Conservation (phyloP, 139 green algal species). For the Volvox africanus region DNA sequence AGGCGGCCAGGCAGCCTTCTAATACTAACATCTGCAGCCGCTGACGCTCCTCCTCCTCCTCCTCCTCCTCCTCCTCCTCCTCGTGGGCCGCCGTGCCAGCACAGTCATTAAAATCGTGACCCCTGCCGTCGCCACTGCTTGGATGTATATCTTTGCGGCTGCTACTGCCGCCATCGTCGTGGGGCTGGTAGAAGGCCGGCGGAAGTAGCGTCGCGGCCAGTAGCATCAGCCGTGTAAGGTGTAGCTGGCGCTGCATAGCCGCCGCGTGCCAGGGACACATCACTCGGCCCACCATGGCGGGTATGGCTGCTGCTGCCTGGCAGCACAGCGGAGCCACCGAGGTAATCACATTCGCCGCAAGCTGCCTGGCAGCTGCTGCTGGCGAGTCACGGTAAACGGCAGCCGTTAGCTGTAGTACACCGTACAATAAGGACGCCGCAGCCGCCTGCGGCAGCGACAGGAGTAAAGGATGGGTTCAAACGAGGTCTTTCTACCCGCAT, state of each 20-base stretch:
- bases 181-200: not conserved
- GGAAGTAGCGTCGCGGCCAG: conserved; percentile 43
- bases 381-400: conserved; percentile 3
- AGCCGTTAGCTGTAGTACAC: not conserved
- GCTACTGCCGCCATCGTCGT: not conserved
- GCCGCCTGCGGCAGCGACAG: not conserved
- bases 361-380: not conserved
- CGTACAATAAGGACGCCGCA: conserved; percentile 18
- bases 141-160: too few relatives aligned
- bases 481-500: too few relatives aligned
- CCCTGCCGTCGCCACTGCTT: not conserved
- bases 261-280: conserved; percentile 40
- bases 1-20: conserved; percentile 42
- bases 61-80: not conserved
- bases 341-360: conserved; percentile 11
- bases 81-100: too few relatives aligned
- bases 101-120: too few relatives aligned
- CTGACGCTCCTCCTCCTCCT: not conserved
- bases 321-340: not conserved
- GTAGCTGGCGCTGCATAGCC: conserved; percentile 32
- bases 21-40: conserved; percentile 19
- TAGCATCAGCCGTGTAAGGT: conserved; percentile 36
- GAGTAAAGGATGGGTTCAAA: too few relatives aligned
- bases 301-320: not conserved
- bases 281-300: conserved; percentile 12